Evolutionary conservation across 805 yeast species (phyloP).

Genomic region (Tetrapisispora iriomotensis): DNA sequence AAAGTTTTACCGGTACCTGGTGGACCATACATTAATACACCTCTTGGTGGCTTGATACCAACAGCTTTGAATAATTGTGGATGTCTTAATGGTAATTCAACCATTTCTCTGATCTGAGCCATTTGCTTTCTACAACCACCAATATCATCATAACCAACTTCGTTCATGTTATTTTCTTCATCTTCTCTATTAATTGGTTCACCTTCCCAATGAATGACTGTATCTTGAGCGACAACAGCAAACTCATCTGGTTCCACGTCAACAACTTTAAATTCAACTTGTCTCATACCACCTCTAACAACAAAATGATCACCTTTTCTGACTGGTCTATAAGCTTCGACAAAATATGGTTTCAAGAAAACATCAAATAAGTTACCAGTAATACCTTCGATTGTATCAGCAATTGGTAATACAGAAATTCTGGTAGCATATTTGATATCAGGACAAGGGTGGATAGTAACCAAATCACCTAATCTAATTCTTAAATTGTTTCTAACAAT

Average conservation of each 20-base stretch:
- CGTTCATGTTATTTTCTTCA: conserved; percentile 80
- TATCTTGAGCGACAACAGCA: conserved; percentile 97
- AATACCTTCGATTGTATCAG: conserved; percentile 95
- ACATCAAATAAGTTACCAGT: conserved; percentile 96
- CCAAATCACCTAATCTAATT: conserved; percentile 86
- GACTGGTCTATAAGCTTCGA: conserved; percentile 97
- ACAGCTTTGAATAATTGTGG: conserved; percentile 96
- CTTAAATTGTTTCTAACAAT: conserved; percentile 93
- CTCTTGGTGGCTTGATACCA: conserved; percentile 98
- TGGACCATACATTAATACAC: conserved; percentile 96
- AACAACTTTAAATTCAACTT: conserved; percentile 96
- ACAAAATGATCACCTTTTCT: conserved; percentile 95
- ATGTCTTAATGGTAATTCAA: conserved; percentile 94
- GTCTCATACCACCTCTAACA: conserved; percentile 98
- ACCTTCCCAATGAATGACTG: conserved; percentile 96
- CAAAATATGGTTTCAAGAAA: conserved; percentile 93
- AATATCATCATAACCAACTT: conserved; percentile 97
- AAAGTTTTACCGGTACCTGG: conserved; percentile 99
- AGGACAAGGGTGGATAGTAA: conserved; percentile 90
- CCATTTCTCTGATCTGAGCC: conserved; percentile 98
- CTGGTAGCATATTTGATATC: conserved; percentile 95
- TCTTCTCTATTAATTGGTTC: conserved; percentile 71
- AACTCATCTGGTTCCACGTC: conserved; percentile 96
- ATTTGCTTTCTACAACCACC: conserved; percentile 99
- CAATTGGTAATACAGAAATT: conserved; percentile 91